phyloP scores from a whole-genome alignment of 1,139 yeast species.

The Pichia sp. region DNA sequence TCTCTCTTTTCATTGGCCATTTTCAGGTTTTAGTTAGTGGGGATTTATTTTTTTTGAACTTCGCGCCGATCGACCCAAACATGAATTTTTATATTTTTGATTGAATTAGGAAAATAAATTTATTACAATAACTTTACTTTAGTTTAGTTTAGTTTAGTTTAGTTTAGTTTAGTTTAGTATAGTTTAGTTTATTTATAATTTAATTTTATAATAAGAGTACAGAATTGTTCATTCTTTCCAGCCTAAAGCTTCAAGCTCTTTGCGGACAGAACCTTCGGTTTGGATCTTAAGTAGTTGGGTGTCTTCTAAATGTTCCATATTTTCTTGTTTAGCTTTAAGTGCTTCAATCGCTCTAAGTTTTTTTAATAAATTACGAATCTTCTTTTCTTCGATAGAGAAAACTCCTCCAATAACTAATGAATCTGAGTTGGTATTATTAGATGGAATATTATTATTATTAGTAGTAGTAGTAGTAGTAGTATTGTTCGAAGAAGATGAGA shows the following conservation, averaged over 20 bases:
- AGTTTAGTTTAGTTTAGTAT: no score
- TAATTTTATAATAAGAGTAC: no score
- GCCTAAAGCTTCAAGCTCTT: slow-evolving; percentile 67
- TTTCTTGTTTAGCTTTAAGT: slow-evolving; percentile 77
- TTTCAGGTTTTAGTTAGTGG: no score
- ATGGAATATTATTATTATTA: slow-evolving; percentile 9
- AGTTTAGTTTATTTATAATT: no score
- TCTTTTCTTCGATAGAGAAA: slow-evolving; percentile 77
- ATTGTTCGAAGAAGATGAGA: no score
- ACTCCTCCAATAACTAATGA: slow-evolving; percentile 53
- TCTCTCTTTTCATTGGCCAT: no score
- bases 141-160: no score
- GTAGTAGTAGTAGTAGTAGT: slow-evolving; percentile 13
- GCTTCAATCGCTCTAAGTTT: slow-evolving; percentile 91
- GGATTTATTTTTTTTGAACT: no score
- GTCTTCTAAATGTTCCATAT: slow-evolving; percentile 82
- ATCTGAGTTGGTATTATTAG: slow-evolving; percentile 5
- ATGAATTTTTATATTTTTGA: no score
- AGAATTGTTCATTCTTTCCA: slow-evolving; percentile 26
- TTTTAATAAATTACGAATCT: slow-evolving; percentile 82
- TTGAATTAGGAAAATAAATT: no score
- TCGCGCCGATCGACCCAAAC: no score
- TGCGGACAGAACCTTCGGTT: slow-evolving; percentile 74
- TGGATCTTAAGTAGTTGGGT: slow-evolving; percentile 87
- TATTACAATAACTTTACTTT: no score